phyloP scores from a whole-genome alignment of 108 stramenopile species.

The Skeletonema menzelii region DNA sequence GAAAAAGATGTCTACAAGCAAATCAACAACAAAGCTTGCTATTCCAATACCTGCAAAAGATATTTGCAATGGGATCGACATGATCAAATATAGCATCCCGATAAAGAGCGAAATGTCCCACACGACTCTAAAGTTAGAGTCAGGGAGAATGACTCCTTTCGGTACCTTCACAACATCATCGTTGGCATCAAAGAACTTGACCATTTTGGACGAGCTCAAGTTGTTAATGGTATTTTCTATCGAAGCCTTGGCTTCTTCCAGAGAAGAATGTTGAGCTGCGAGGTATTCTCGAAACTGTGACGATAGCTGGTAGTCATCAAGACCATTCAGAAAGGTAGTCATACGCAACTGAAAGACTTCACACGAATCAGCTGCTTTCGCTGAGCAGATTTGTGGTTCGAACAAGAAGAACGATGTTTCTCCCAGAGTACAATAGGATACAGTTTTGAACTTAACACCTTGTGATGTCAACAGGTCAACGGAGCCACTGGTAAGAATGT shows the following conservation, averaged over 20 bases:
- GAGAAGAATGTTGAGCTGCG: constrained; percentile 13
- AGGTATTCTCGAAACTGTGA: constrained; percentile 28
- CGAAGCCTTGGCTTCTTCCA: constrained; percentile 25
- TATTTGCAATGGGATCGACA: constrained; percentile 34
- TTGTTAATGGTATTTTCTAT: constrained; percentile 49
- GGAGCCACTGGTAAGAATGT: constrained; percentile 28
- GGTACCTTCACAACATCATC: constrained; percentile 21
- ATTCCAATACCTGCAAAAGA: constrained; percentile 25
- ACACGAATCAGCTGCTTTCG: constrained; percentile 35
- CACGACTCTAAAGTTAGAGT: constrained; percentile 9
- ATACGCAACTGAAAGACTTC: constrained; percentile 42
- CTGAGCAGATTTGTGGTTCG: constrained; percentile 46
- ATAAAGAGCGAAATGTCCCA: constrained; percentile 37
- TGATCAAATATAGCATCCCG: constrained; percentile 15
- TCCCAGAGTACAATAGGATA: constrained; percentile 37
- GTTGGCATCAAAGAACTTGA: constrained; percentile 35
- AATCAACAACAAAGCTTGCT: constrained; percentile 23
- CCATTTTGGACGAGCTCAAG: constrained; percentile 53
- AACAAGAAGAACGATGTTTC: constrained; percentile 53
- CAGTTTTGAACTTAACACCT: constrained; percentile 53
- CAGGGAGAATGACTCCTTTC: constrained; percentile 47
- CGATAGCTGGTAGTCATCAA: constrained; percentile 25
- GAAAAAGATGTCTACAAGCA: constrained; percentile 28
- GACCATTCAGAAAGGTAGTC: constrained; percentile 27
- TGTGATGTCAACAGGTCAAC: constrained; percentile 46